Base-by-base conservation (phyloP, 2,329 filamentous ascomycete genomes). In the Colletotrichum sp. region DNA sequence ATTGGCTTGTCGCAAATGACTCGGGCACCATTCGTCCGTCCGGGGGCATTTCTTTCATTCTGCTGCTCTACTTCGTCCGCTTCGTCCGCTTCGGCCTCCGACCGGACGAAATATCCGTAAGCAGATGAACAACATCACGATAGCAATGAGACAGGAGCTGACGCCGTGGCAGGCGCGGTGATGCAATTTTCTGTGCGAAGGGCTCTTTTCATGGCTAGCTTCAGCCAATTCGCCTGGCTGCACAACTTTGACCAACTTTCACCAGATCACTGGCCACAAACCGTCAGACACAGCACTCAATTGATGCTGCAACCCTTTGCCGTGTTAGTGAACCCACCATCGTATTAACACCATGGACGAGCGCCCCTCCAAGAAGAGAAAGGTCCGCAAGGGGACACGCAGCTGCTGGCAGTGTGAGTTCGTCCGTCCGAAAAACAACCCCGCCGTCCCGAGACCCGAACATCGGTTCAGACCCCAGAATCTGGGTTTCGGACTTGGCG, bases 371-470 rank as follows among this genome's bases (percentile, higher is more conserved):
- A 86, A 84, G 78, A 82, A 83, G 69, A 80, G 84, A 49, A 89
- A 86, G 74, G 28, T 90, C 26, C 87, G 89, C 26, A 91, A 90
- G 69, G 90, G 90, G n/a, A 92, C 90, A 0, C 85, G 82, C 32
- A 91, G 89, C 72, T 92, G 90, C 80, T 91, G 90, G 89, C 89
- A 91, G 78, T 92, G 90, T 85, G 90, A 90, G 81, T 75, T 72
- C 72, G 72, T 68, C 63, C 72, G 63, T 63, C 63, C 72, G 63
- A 63, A 4, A 57, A 8, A 55, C 13, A 10, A n/a, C 13, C 28
- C 68, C 68, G 62, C 18, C 18, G n/a, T 21, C 36, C 72, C 28
- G 36, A 52, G 28, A 15, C 28, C 26, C 30, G n/a, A 15, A 36
- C 16, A 16, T 8, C 34, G 24, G 28, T 5, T 24, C 30, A 39